These are phyloP conservation scores for Trametes versicolor DNA, from an alignment of 1,284 basidiomycete genomes.

Conservation along the genomic window DNA sequence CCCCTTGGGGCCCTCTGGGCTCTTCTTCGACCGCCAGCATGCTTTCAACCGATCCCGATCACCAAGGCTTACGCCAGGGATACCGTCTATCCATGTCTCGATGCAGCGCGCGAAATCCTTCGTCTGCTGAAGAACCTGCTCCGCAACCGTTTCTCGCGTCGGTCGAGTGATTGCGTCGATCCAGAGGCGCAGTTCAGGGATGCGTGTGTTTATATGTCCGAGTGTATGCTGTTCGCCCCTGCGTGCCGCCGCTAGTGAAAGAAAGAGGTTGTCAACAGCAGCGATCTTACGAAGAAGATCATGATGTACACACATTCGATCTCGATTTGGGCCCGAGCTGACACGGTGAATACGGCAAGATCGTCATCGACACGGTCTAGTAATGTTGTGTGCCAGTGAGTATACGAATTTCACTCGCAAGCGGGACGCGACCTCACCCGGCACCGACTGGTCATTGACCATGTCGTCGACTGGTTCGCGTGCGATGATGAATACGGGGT, in stretches of 20 bases:
- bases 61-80: not conserved
- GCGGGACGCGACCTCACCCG: not conserved
- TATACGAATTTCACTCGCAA: too few species aligned
- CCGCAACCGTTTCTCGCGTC: not conserved
- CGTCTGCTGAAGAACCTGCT: not conserved
- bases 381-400: not conserved
- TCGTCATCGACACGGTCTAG: not conserved
- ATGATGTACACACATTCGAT: not conserved
- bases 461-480: not conserved
- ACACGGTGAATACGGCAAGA: conserved; percentile 11
- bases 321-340: not conserved
- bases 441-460: not conserved
- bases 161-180: conserved; percentile 9
- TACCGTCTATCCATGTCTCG: not conserved
- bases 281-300: not conserved
- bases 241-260: not conserved
- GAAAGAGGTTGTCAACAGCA: not conserved
- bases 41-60: conserved; percentile 1
- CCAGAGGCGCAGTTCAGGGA: conserved; percentile 15
- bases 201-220: not conserved
- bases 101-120: not conserved
- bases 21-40: conserved; percentile 5
- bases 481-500: not conserved
- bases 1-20: not conserved
- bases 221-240: not conserved